A percentile compares a stretch with the other conserved stretches of the same genome.
Evolutionary conservation across 257 asterid species (phyloP).

Genomic region (Solanum neorickii): DNA sequence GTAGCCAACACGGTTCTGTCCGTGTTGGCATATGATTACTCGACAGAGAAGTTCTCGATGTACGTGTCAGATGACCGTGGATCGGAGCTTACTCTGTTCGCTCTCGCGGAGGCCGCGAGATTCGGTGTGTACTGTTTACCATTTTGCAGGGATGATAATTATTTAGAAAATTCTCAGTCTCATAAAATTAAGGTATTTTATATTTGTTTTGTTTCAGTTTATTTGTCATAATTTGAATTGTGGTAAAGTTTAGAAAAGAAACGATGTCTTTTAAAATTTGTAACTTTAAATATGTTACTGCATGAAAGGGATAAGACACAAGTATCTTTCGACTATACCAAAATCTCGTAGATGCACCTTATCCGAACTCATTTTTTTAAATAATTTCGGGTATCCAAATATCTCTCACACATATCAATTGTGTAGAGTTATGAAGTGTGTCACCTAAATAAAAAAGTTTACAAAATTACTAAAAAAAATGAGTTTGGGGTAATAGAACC

Average conservation of each 20-base stretch:
- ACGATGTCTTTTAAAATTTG: background rate
- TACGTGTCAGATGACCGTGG: background rate
- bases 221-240: background rate
- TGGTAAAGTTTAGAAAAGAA: background rate
- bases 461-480: too few relatives aligned
- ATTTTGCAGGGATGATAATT: background rate
- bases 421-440: too few relatives aligned
- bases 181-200: background rate
- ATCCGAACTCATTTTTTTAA: too few relatives aligned
- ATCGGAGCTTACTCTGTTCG: background rate
- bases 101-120: background rate
- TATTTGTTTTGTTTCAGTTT: background rate
- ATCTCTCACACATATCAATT: too few relatives aligned
- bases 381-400: too few relatives aligned
- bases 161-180: background rate
- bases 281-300: too few relatives aligned
- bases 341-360: too few relatives aligned
- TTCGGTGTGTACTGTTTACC: background rate
- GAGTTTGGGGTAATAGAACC: fast-evolving
- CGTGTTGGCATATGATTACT: background rate
- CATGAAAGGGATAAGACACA: too few relatives aligned
- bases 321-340: too few relatives aligned
- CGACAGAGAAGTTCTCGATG: background rate
- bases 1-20: background rate
- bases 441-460: too few relatives aligned